Percentiles rank a stretch among this genome's conserved stretches.
Evolutionary conservation across 768 basidiomycete species (phyloP).

Genomic region (Peribolospora baueri): DNA sequence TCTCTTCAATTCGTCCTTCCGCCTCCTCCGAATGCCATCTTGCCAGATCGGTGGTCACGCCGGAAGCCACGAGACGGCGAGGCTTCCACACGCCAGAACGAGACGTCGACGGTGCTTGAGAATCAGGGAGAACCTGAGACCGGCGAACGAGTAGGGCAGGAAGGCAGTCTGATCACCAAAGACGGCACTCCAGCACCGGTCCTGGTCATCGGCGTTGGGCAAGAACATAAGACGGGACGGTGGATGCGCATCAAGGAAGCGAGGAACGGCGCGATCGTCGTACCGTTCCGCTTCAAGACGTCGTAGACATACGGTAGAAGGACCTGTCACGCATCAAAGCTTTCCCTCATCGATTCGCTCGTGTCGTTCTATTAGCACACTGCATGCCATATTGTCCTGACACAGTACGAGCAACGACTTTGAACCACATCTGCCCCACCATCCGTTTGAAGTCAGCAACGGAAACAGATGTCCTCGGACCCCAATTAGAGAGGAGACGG

Average conservation of each 20-base stretch:
- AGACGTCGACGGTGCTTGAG: background rate
- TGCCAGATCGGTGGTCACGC: constrained; percentile 5
- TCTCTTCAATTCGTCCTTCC: constrained; percentile 55
- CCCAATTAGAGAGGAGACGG: no score
- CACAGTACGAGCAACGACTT: no score
- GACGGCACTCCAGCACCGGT: constrained; percentile 14
- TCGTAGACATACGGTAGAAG: no score
- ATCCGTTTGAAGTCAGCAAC: no score
- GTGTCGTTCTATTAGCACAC: no score
- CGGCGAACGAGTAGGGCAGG: constrained; percentile 5
- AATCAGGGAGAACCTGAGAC: constrained; percentile 10
- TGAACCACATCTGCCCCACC: no score
- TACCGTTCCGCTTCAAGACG: constrained; percentile 15
- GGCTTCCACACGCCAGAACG: constrained; percentile 8
- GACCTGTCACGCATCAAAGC: no score
- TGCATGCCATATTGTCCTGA: no score
- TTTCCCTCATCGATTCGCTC: no score
- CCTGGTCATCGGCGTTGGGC: constrained; percentile 55
- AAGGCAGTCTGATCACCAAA: constrained; percentile 14
- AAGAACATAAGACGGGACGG: constrained; percentile 70
- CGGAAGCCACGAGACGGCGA: constrained; percentile 23
- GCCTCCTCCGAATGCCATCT: constrained; percentile 9
- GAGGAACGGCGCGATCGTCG: constrained; percentile 46
- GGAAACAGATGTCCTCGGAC: no score
- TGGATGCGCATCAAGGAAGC: constrained; percentile 53